These are phyloP conservation scores for Tolypocladium guangdongense DNA, from an alignment of 2,329 filamentous ascomycete genomes.

Conservation along the genomic window DNA sequence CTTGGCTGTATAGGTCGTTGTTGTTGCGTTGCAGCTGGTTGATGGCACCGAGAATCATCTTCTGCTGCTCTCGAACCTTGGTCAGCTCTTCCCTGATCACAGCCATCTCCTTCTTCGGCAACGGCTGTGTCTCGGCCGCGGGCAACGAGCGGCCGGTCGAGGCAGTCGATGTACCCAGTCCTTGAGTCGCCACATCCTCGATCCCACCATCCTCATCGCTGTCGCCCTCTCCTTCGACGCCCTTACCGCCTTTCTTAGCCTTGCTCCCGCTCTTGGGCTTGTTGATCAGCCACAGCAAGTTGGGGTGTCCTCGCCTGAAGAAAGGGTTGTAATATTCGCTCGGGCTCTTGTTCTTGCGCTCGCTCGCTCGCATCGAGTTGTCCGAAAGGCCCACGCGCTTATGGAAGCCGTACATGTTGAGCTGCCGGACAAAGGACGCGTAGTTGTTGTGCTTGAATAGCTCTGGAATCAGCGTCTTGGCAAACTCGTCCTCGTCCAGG, in stretches of 20 bases:
- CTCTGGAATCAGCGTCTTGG: slow-evolving; percentile 90
- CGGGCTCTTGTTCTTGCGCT: slow-evolving; percentile 93
- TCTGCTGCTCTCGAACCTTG: slow-evolving; percentile 76
- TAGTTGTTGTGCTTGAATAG: slow-evolving; percentile 99
- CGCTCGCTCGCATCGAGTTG: slow-evolving; percentile 94
- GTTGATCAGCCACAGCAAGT: slow-evolving; percentile 90
- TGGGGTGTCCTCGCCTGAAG: slow-evolving; percentile 86
- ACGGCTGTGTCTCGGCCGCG: slow-evolving; percentile 33
- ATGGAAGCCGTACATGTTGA: slow-evolving; percentile 98
- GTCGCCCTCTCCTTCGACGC: slow-evolving; percentile 56
- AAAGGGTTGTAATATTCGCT: slow-evolving; percentile 98
- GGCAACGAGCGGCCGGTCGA: slow-evolving; percentile 23
- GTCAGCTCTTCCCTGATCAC: slow-evolving; percentile 70
- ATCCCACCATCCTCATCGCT: slow-evolving; percentile 42
- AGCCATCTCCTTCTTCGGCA: slow-evolving; percentile 63
- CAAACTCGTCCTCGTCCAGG: slow-evolving; percentile 95
- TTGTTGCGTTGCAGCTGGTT: slow-evolving; percentile 74
- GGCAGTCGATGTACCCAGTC: slow-evolving; percentile 8
- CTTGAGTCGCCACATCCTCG: slow-evolving; percentile 25
- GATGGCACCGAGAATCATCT: slow-evolving; percentile 75
- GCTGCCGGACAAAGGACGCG: slow-evolving; percentile 86
- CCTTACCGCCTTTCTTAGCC: slow-evolving; percentile 46
- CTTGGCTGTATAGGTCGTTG: slow-evolving; percentile 77
- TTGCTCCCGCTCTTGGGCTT: slow-evolving; percentile 74
- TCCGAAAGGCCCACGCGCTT: slow-evolving; percentile 90